phyloP scores from a whole-genome alignment of 1,139 yeast species.

The Yarrowia galli region DNA sequence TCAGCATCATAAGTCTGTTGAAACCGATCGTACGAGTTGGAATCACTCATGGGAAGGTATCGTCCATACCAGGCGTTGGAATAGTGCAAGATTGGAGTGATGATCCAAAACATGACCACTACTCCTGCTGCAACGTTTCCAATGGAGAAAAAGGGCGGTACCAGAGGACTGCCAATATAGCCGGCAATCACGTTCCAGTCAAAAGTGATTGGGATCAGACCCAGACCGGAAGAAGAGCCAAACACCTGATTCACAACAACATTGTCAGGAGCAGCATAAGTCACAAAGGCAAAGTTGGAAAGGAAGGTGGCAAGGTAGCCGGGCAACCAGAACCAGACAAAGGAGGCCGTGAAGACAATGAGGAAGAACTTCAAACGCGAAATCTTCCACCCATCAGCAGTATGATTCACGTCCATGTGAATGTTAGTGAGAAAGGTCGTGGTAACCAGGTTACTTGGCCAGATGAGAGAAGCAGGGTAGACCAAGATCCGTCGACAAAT shows the following conservation, averaged over 20 bases:
- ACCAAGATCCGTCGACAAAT: slow-evolving; percentile 63
- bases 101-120: slow-evolving; percentile 56
- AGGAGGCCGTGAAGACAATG: slow-evolving; percentile 53
- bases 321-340: slow-evolving; percentile 66
- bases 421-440: slow-evolving; percentile 64
- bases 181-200: slow-evolving; percentile 64
- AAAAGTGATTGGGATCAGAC: slow-evolving; percentile 63
- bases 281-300: slow-evolving; percentile 58
- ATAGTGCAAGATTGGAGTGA: slow-evolving; percentile 59
- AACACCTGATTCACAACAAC: slow-evolving; percentile 64
- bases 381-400: slow-evolving; percentile 63
- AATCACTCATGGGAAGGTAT: slow-evolving; percentile 59
- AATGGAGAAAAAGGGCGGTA: slow-evolving; percentile 69
- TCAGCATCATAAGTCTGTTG: slow-evolving; percentile 57
- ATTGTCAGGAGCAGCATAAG: slow-evolving; percentile 61
- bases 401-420: slow-evolving; percentile 66
- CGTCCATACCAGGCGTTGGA: slow-evolving; percentile 60
- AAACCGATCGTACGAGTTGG: slow-evolving; percentile 56
- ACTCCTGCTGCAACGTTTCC: slow-evolving; percentile 60
- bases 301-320: slow-evolving; percentile 60
- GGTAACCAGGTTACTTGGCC: slow-evolving; percentile 63
- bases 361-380: slow-evolving; percentile 60
- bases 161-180: slow-evolving; percentile 68
- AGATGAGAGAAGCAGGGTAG: slow-evolving; percentile 67
- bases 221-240: slow-evolving; percentile 64